Base-by-base conservation (phyloP, 2,329 filamentous ascomycete species). In the Pseudopyrenochaeta lycopersici region DNA sequence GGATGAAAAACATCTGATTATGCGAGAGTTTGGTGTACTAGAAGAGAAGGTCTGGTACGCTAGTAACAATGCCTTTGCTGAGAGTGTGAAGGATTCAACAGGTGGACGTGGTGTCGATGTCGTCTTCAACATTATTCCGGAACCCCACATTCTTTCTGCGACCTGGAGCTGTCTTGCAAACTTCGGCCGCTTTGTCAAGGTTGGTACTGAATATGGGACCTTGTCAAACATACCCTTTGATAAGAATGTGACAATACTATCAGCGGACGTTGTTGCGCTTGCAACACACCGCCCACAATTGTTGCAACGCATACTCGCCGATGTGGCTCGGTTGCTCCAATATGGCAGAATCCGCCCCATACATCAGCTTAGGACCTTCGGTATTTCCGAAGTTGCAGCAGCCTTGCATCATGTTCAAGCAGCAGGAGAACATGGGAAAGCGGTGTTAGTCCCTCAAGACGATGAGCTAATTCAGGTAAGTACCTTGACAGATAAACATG, bases 101-200 rank as follows among this genome's bases (percentile, higher is more conserved):
- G 39, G 60, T 10, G 64, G 58, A 14, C 40, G 42, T 6, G 76
- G 76, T n/a, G 66, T 76, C 10, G 72, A 78, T 53, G 68, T 77
- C 4, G 56, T 75, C 4, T 54, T 77, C 46, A 76, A 72, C 54
- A 52, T 40, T 14, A n/a, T 57, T 1, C 44, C 62, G 7, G 60
- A 70, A 4, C 63, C 60, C 2, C 59, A 70, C 18, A 18, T 57
- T 4, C 48, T 72, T 12, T 56, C 55, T 2, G 72, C 76, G 0
- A 78, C 77, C 0, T 83, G 77, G 78, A 54, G 72, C 7, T 81
- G 78, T 40, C 66, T 84, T 2, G 79, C 81, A 1, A 35, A 59
- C 9, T 70, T 67, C 31, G 70, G 69, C 14, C 52, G 60, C 7
- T 56, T 68, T 17, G 45, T 67, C 14, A 49, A 53, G 15, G 27